Evolutionary conservation across 2,329 filamentous ascomycete species (phyloP), one percentile per base, ranked within the genome.

Genomic region (Xylaria sp.): DNA sequence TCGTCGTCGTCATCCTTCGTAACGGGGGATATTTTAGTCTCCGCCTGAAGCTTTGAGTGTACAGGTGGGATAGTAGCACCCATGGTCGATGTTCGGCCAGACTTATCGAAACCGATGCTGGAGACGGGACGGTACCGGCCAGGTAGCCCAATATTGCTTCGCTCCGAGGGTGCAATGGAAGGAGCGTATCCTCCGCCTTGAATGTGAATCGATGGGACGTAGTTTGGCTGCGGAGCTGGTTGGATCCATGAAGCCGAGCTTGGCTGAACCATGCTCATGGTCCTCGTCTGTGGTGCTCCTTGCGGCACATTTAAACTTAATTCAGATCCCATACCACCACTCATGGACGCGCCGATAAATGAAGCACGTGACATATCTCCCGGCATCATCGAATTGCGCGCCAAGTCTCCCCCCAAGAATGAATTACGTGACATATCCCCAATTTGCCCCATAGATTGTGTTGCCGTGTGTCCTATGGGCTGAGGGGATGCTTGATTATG

Each of bases 81-180:
- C 77, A 85, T 85, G 52, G 80, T 81, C 25, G 81, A 78, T 12
- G 82, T 81, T 57, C 80, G 81, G 4, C 78, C 77, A 20, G 74
- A 34, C 43, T 76, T 71, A 52, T 80, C 75, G 65, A 74, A 69
- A 5, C 83, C 84, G 63, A 86, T 83, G 48, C 91, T 90, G 0
- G 93, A 94, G 0, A 98, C 95, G 1, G 96, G 94, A 53, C 96
- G 89, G 81, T 99, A 99, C 52, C 96, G 90, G 36, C 93, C 91
- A 9, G 96, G 94, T 60, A 97, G 86, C 18, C 96, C 96, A 69
- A 97, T 84, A 78, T 97, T 98, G 84, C 94, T 98, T 69, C 96
- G 91, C 82, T 98, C 96, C 5, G 93, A 97, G 0, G 96, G 96
- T 2, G 96, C 95, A 72, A 99, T 97, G 0, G 95, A 98, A 0